Evolutionary conservation across 139 green algal genomes (phyloP).

Genomic region (Closterium sp.): DNA sequence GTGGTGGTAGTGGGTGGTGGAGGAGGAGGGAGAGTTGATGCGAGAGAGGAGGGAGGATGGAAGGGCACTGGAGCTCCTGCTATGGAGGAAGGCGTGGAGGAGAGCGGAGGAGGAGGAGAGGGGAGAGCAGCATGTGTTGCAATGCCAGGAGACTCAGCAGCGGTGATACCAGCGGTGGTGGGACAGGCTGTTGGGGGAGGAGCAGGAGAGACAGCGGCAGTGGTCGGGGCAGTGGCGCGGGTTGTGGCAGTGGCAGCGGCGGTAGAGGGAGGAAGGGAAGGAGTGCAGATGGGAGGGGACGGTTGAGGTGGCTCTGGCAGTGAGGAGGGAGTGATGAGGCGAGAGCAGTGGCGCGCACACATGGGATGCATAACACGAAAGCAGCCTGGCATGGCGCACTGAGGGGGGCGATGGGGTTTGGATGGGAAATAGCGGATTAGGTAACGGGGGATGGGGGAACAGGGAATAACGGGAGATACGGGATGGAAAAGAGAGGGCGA

Average conservation of each 20-base stretch:
- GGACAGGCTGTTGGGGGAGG: neutral
- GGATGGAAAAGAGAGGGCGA: neutral
- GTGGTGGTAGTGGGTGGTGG: neutral
- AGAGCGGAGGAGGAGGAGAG: neutral
- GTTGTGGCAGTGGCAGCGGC: neutral
- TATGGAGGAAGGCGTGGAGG: neutral
- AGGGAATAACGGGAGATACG: too few relatives aligned
- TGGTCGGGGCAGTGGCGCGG: neutral
- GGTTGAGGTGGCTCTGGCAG: too few relatives aligned
- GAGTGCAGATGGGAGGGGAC: too few relatives aligned
- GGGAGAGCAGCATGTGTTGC: neutral
- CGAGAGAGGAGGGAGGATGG: neutral
- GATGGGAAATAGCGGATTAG: neutral
- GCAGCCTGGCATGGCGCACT: neutral
- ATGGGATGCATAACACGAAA: neutral
- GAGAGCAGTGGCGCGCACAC: neutral
- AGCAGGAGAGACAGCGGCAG: neutral
- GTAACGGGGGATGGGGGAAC: too few relatives aligned
- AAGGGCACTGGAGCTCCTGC: neutral
- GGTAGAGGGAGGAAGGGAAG: too few relatives aligned
- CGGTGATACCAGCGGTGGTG: neutral
- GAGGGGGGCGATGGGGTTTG: neutral
- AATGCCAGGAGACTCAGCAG: neutral
- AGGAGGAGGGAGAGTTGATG: neutral
- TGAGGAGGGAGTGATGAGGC: neutral